Conservation (phyloP, 306 rosid genomes). For the Hippophae gyantsensis region DNA sequence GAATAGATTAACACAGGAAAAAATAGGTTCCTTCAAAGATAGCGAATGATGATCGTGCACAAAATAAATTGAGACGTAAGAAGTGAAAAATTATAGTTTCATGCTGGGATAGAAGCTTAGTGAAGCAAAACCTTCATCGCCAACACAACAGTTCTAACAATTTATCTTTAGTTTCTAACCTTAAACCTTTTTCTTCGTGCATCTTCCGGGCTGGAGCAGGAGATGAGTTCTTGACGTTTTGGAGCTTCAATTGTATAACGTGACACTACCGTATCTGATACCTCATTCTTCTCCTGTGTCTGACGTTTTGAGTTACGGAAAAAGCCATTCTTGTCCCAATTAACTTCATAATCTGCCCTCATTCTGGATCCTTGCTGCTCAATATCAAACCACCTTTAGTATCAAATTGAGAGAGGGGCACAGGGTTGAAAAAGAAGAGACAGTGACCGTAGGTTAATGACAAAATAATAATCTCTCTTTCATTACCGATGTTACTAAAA, state of each 20-base stretch:
- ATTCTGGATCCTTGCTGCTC: constrained; percentile 73
- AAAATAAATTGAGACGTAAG: too few species aligned
- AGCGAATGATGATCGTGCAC: too few species aligned
- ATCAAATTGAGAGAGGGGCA: background rate
- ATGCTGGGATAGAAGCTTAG: background rate
- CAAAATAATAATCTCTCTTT: background rate
- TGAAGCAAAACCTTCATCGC: too few species aligned
- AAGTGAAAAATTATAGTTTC: too few species aligned
- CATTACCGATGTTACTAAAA: background rate
- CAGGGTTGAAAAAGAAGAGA: background rate
- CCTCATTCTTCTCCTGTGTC: constrained; percentile 27
- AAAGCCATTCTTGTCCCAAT: constrained; percentile 68
- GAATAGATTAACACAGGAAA: too few species aligned
- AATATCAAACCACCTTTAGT: constrained; percentile 17
- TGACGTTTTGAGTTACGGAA: constrained; percentile 44
- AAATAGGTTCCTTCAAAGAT: too few species aligned
- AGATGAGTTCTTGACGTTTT: constrained; percentile 34
- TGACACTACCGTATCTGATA: constrained; percentile 24
- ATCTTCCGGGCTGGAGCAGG: constrained; percentile 49
- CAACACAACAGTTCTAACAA: too few species aligned
- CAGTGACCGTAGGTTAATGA: background rate
- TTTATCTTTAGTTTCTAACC: constrained; percentile 33
- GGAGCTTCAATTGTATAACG: constrained; percentile 67
- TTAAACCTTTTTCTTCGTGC: constrained; percentile 67
- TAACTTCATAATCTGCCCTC: constrained; percentile 75